These are phyloP conservation scores for Ophiostoma novo-ulmi DNA, from an alignment of 2,329 filamentous ascomycete genomes.

Conservation along the genomic window DNA sequence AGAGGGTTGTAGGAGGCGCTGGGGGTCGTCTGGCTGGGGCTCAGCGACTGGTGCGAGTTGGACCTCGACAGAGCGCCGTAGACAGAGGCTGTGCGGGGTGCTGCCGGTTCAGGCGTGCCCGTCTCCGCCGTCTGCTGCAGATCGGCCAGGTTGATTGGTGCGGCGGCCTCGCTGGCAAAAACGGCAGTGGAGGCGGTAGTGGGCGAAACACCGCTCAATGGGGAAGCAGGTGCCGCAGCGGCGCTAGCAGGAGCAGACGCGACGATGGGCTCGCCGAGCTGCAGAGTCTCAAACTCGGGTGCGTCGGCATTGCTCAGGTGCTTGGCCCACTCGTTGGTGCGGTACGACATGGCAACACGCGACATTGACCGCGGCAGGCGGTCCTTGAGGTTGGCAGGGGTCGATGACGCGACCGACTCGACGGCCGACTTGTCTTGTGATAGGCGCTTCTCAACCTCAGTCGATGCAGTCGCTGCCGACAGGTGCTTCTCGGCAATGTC, in stretches of 20 bases:
- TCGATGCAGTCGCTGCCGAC: slow-evolving; percentile 14
- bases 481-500: not conserved
- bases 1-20: not conserved
- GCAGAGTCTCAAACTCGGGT: slow-evolving; percentile 60
- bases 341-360: slow-evolving; percentile 71
- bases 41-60: slow-evolving; percentile 26
- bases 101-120: slow-evolving; percentile 41
- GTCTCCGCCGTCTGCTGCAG: slow-evolving; percentile 59
- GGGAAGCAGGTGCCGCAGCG: not conserved
- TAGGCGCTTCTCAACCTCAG: slow-evolving; percentile 17
- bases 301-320: slow-evolving; percentile 73
- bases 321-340: slow-evolving; percentile 96
- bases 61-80: slow-evolving; percentile 29
- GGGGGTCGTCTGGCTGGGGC: not conserved
- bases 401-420: slow-evolving; percentile 39
- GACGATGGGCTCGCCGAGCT: slow-evolving; percentile 39
- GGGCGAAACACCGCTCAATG: slow-evolving; percentile 16
- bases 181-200: not conserved
- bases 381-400: slow-evolving; percentile 48
- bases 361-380: slow-evolving; percentile 67
- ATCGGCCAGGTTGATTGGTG: slow-evolving; percentile 59
- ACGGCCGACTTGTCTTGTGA: slow-evolving; percentile 32
- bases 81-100: slow-evolving; percentile 32
- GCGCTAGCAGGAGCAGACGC: not conserved
- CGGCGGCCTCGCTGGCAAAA: slow-evolving; percentile 46